phyloP scores from a whole-genome alignment of 306 rosid genomes.

The Adenanthera pavonina region DNA sequence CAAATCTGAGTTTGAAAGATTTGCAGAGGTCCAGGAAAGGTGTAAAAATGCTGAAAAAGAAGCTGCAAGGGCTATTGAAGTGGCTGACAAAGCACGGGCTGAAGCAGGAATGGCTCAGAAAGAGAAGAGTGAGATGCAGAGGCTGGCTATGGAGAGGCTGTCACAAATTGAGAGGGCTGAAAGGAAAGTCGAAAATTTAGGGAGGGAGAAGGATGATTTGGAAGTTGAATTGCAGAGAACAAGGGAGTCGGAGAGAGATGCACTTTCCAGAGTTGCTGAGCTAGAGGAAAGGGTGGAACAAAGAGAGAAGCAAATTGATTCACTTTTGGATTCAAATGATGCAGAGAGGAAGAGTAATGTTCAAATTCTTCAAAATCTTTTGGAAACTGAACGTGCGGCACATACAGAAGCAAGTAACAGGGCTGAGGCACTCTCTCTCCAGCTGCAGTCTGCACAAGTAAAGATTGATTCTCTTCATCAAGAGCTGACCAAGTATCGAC shows the following conservation, averaged over 20 bases:
- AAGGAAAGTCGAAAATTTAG: slow-evolving; percentile 70
- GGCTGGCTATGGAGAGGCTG: slow-evolving; percentile 75
- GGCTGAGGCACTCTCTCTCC: slow-evolving; percentile 87
- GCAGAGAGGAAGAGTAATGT: slow-evolving; percentile 74
- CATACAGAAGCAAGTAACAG: slow-evolving; percentile 87
- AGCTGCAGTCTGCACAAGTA: slow-evolving; percentile 89
- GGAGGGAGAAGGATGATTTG: slow-evolving; percentile 58
- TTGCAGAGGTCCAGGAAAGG: slow-evolving; percentile 73
- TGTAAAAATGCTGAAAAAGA: slow-evolving; percentile 71
- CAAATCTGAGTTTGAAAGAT: slow-evolving; percentile 59
- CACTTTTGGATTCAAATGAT: slow-evolving; percentile 73
- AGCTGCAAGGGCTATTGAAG: slow-evolving; percentile 69
- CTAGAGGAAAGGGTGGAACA: slow-evolving; percentile 76
- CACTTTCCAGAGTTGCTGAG: slow-evolving; percentile 54
- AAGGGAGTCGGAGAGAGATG: slow-evolving; percentile 66
- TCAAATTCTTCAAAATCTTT: slow-evolving; percentile 78
- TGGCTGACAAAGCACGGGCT: slow-evolving; percentile 77
- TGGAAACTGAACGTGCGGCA: slow-evolving; percentile 91
- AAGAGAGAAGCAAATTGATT: slow-evolving; percentile 82
- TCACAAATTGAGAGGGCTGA: slow-evolving; percentile 72
- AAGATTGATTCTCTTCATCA: slow-evolving; percentile 87
- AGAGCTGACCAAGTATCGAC: slow-evolving; percentile 76
- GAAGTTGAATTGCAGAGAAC: slow-evolving; percentile 50
- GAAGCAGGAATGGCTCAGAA: slow-evolving; percentile 68
- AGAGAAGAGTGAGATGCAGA: slow-evolving; percentile 82